Percentiles rank a stretch among this genome's conserved stretches.
Conservation (phyloP, 148 eudicot species). For the Silene latifolia region DNA sequence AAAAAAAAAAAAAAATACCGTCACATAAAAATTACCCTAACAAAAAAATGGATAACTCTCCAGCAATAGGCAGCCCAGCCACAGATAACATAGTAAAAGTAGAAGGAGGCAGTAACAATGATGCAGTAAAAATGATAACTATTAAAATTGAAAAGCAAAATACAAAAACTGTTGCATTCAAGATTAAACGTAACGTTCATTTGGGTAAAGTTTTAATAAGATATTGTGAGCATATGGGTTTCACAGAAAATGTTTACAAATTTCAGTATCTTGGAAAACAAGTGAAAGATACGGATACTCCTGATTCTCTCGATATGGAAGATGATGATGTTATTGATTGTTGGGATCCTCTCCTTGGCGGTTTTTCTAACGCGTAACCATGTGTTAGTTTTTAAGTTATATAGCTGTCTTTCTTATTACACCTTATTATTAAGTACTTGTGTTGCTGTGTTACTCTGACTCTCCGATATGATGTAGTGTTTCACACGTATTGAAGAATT, state of each 20-base stretch:
- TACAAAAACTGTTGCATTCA: not conserved
- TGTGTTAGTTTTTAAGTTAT: too few species aligned
- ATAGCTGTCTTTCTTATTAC: too few species aligned
- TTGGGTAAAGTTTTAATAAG: conserved; percentile 11
- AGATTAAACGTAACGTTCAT: not conserved
- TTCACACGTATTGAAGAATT: too few species aligned
- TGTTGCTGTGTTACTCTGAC: too few species aligned
- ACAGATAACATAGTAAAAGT: not conserved
- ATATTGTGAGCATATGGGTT: conserved; percentile 9
- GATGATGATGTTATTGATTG: conserved; percentile 19
- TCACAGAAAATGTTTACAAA: not conserved
- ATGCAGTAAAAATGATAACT: not conserved
- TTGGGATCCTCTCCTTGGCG: not conserved
- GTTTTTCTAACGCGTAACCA: too few species aligned
- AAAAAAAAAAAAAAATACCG: too few species aligned
- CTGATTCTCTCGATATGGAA: conserved; percentile 12
- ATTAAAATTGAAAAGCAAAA: conserved; percentile 9
- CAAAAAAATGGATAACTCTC: not conserved
- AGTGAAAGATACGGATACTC: conserved; percentile 6
- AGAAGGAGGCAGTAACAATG: not conserved
- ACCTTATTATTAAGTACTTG: too few species aligned
- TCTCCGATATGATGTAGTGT: too few species aligned
- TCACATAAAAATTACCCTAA: too few species aligned
- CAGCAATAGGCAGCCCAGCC: not conserved
- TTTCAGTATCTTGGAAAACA: not conserved